Evolutionary conservation across 805 yeast species (phyloP).

Genomic region (Wickerhamiella shivajii): DNA sequence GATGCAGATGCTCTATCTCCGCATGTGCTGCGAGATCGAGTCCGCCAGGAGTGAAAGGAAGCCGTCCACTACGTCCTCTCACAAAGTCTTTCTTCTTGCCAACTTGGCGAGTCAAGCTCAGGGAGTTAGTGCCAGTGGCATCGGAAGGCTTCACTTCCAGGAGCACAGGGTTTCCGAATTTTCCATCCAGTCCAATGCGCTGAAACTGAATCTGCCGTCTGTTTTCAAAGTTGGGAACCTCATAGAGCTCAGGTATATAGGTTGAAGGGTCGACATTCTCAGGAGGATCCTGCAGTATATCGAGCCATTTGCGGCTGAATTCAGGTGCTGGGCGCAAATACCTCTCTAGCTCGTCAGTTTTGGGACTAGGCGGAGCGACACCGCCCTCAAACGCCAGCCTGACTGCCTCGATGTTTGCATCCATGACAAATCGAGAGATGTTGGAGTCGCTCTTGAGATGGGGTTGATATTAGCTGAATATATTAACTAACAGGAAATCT

Average conservation of each 20-base stretch:
- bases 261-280: slow-evolving; percentile 20
- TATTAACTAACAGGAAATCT: too few species aligned
- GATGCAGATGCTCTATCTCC: slow-evolving; percentile 32
- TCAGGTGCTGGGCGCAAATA: slow-evolving; percentile 49
- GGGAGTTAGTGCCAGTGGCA: slow-evolving; percentile 51
- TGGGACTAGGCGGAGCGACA: not conserved
- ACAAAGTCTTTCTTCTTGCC: slow-evolving; percentile 47
- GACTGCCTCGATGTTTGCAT: too few species aligned
- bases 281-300: slow-evolving; percentile 40
- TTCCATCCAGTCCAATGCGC: slow-evolving; percentile 63
- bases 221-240: slow-evolving; percentile 44
- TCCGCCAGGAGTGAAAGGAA: slow-evolving; percentile 95
- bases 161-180: slow-evolving; percentile 48
- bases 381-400: slow-evolving; percentile 6
- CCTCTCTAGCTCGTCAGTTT: slow-evolving; percentile 24
- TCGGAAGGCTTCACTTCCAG: slow-evolving; percentile 33
- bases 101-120: slow-evolving; percentile 56
- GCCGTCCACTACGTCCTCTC: slow-evolving; percentile 52
- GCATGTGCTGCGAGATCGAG: slow-evolving; percentile 25
- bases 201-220: slow-evolving; percentile 55
- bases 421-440: too few species aligned
- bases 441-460: too few species aligned
- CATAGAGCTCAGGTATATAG: slow-evolving; percentile 34
- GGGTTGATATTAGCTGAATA: too few species aligned
- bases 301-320: slow-evolving; percentile 58